Evolutionary conservation across 805 yeast species (phyloP).

Genomic region (Monosporozyma yasuniensis): DNA sequence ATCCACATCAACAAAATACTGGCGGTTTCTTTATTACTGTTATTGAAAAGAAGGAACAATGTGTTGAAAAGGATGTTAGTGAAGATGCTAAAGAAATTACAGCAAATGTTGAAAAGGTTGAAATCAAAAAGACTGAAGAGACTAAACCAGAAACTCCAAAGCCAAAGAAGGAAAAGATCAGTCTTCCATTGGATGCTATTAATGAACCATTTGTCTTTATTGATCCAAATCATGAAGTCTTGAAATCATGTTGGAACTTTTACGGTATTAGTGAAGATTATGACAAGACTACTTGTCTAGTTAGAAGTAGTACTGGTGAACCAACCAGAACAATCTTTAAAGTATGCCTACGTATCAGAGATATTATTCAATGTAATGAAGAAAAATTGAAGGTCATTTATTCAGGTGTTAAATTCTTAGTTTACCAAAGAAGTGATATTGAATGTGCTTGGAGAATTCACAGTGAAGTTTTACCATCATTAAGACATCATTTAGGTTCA

Average conservation of each 20-base stretch:
- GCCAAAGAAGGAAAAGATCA: constrained; percentile 48
- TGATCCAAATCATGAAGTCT: constrained; percentile 53
- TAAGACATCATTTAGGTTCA: constrained; percentile 51
- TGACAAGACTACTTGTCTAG: constrained; percentile 68
- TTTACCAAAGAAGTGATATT: constrained; percentile 73
- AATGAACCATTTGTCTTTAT: constrained; percentile 91
- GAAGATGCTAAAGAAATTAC: constrained; percentile 6
- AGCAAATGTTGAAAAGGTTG: neutral
- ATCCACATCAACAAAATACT: constrained; percentile 95
- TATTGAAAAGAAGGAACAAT: constrained; percentile 50
- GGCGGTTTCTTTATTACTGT: constrained; percentile 97
- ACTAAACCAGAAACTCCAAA: constrained; percentile 20
- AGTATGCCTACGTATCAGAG: constrained; percentile 68
- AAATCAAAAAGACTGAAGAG: constrained; percentile 9
- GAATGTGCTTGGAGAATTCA: constrained; percentile 91
- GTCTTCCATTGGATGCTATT: constrained; percentile 81
- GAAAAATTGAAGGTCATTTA: constrained; percentile 79
- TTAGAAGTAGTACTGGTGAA: constrained; percentile 92
- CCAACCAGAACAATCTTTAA: constrained; percentile 86
- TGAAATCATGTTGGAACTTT: constrained; percentile 75
- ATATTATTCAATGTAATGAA: constrained; percentile 60
- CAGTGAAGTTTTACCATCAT: constrained; percentile 68
- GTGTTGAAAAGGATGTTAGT: constrained; percentile 10
- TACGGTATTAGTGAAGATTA: constrained; percentile 65
- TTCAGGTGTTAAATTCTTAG: constrained; percentile 86